Evolutionary conservation across 257 asterid genomes (phyloP), one percentile per base, ranked within the genome.

Genomic region (Solanum arcanum): DNA sequence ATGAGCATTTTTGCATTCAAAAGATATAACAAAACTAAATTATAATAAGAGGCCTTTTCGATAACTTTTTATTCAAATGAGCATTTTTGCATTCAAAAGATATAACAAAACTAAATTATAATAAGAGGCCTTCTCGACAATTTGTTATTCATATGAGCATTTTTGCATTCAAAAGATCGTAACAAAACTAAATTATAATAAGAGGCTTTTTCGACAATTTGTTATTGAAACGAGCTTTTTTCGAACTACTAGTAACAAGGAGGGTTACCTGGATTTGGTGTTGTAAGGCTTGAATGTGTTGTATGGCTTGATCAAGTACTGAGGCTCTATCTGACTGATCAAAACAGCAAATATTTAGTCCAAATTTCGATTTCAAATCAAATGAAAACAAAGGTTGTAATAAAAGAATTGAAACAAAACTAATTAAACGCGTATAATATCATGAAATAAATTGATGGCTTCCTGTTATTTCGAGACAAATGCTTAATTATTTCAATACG

Each of bases 201-300:
- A 64, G 31, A 64, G 33, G 33, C 72, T 2, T 56, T 3, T 23
- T 5, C 10, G 42, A 39, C 42, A 39, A 39, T 39, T 39, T 39
- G n/a, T 3, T 56, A 56, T 18, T 56, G 5, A 56, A 56, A 1
- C 7, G 64, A 56, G 2, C 0, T 0, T 56, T 18, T 56, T 56
- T 56, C n/a, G 10, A 4, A 56, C 62, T 56, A 56, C 62, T 56
- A 56, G n/a, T 18, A 56, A 56, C n/a, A n/a, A 56, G 62, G 62
- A 52, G 62, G n/a, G 10, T 25, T 15, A 78, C 84, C 84, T 46
- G 84, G 27, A 27, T 27, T 78, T 78, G 66, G 66, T 78, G 41
- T 9, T 78, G 84, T 27, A 78, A 29, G 66, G 84, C 25, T 46
- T 78, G 84, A 78, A 78, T 78, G 42, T 78, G 31, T 46, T 27